These are phyloP conservation scores for Pulveroboletus sp. DNA, from an alignment of 1,284 basidiomycete species.

Conservation along the genomic window DNA sequence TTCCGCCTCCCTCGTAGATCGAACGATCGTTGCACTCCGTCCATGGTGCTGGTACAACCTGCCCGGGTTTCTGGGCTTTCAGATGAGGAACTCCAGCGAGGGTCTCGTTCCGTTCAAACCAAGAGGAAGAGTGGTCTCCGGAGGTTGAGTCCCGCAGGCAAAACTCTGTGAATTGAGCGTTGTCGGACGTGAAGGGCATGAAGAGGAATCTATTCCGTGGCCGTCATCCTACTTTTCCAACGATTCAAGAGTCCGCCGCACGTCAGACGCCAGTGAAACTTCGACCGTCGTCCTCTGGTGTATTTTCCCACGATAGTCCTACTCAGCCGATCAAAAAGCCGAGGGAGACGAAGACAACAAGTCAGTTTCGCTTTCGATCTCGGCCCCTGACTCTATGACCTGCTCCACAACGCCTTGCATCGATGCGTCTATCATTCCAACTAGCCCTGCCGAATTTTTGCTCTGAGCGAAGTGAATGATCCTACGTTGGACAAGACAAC, in stretches of 20 bases:
- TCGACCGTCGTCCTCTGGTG: too few relatives aligned
- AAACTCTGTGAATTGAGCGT: not conserved
- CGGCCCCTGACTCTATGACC: not conserved
- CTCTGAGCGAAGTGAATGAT: too few relatives aligned
- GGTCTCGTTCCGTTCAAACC: slow-evolving; percentile 15
- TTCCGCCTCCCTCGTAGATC: not conserved
- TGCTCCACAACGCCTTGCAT: not conserved
- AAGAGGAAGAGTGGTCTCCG: slow-evolving; percentile 19
- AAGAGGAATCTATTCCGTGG: slow-evolving; percentile 3
- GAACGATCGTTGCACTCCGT: not conserved
- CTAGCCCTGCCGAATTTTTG: too few relatives aligned
- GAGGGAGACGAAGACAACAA: not conserved
- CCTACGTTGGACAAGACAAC: too few relatives aligned
- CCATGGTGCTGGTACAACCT: not conserved
- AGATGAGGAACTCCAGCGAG: slow-evolving; percentile 11
- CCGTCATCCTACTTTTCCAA: slow-evolving; percentile 17
- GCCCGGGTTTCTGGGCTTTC: slow-evolving; percentile 1
- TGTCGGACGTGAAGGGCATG: slow-evolving; percentile 16
- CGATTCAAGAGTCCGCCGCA: slow-evolving; percentile 5
- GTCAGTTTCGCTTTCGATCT: not conserved
- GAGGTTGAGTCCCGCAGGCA: slow-evolving; percentile 18
- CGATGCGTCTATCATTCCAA: not conserved
- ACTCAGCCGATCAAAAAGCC: slow-evolving; percentile 7
- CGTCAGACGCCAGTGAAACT: too few relatives aligned
- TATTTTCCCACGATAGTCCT: not conserved